These are phyloP conservation scores for Xylaria intraflava DNA, from an alignment of 495 filamentous ascomycete species.

Conservation along the genomic window DNA sequence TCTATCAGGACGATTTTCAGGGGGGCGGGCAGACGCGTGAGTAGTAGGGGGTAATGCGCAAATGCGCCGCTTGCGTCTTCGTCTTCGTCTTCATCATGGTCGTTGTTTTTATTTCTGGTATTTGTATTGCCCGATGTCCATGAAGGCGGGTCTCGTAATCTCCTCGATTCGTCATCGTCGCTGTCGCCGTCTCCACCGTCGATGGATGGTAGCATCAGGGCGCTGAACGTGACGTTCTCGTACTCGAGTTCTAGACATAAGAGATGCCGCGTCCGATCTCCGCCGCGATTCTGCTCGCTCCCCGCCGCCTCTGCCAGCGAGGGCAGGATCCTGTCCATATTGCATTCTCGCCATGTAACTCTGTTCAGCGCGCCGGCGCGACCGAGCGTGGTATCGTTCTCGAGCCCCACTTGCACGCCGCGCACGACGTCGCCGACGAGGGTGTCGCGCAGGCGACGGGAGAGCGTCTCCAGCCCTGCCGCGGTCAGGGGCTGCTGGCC, in stretches of 20 bases:
- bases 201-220: constrained; percentile 33
- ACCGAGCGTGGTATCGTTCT: constrained; percentile 26
- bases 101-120: not conserved
- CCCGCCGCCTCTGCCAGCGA: constrained; percentile 5
- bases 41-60: constrained; percentile 34
- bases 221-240: constrained; percentile 34
- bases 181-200: not conserved
- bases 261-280: constrained; percentile 7
- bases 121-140: constrained; percentile 16
- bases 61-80: constrained; percentile 16
- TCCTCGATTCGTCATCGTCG: not conserved
- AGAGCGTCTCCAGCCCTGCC: constrained; percentile 25
- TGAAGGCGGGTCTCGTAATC: not conserved
- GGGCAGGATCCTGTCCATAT: constrained; percentile 16
- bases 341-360: constrained; percentile 30
- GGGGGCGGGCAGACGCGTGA: constrained; percentile 40
- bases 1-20: constrained; percentile 34
- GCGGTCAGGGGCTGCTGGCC: constrained; percentile 22
- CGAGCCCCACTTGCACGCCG: constrained; percentile 38
- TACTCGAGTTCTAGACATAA: constrained; percentile 34
- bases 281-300: constrained; percentile 4
- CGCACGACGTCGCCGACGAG: constrained; percentile 45
- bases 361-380: constrained; percentile 32
- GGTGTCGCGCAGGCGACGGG: constrained; percentile 34
- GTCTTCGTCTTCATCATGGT: not conserved